Evolutionary conservation across 352 stramenopile species (phyloP), one percentile per base, ranked within the genome.

Genomic region (Phytophthora parvispora): DNA sequence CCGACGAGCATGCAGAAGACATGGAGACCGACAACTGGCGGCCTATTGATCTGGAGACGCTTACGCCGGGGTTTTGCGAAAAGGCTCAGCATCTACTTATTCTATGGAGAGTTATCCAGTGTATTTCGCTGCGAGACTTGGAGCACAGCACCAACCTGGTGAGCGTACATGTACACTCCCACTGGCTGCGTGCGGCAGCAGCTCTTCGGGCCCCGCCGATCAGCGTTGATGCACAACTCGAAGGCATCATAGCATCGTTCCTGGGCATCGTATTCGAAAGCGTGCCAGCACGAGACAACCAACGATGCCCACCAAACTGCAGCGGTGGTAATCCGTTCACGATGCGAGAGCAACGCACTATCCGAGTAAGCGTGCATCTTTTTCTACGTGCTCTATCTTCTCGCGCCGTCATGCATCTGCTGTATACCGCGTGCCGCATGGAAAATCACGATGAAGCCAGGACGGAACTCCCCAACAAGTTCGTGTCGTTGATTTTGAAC

Each of bases 51-150:
- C 15, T 43, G 18, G 36, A 20, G 9, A n/a, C 36, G 1, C 36
- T 13, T 20, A 43, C 12, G 9, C 15, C 13, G 36, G 36, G 36
- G 16, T 69, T 69, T 34, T 40, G 27, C 34, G 67, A 74, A 31
- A 74, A 69, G 36, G 60, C 40, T 8, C 56, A 65, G 22, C 53
- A 74, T 24, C 16, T 74, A 4, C 53, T 74, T 9, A 65, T 74
- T 48, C 28, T 74, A 29, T 74, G 67, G 67, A 49, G 38, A 1
- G 61, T 73, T 20, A 40, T 73, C 15, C 59, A 47, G 13, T 31
- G 28, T 31, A 13, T 64, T 12, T 56, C 45, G 15, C 20, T 73
- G 4, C 24, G 24, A 4, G 65, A 74, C 18, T 32, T 69, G 6
- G 22, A 36, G 12, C 12, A 65, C 15, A n/a, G 25, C 15, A 4